phyloP scores from a whole-genome alignment of 176 grass and related monocot genomes.

The Lolium perenne region DNA sequence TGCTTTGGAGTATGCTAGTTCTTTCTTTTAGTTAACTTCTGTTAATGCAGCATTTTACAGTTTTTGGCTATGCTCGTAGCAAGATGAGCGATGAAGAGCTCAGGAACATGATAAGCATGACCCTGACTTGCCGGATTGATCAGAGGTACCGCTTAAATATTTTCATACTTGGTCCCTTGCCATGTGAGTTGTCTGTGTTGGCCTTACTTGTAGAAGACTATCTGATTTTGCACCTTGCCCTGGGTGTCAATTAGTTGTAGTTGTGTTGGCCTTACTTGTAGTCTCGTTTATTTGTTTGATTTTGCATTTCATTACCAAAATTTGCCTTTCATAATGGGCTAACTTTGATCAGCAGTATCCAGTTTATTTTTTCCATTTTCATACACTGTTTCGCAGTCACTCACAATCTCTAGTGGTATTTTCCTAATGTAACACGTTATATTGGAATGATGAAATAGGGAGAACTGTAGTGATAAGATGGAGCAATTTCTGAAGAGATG shows the following conservation, averaged over 20 bases:
- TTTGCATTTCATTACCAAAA: background rate
- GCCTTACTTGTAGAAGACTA: background rate
- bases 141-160: constrained; percentile 52
- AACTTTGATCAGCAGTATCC: background rate
- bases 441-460: constrained; percentile 49
- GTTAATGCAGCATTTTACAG: constrained; percentile 87
- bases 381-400: background rate
- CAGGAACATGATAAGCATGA: constrained; percentile 78
- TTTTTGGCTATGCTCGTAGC: constrained; percentile 91
- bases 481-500: constrained; percentile 84
- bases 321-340: background rate
- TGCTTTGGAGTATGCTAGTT: background rate
- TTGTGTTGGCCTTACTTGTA: too few species aligned
- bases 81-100: constrained; percentile 89
- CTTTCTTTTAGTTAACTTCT: constrained; percentile 38
- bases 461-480: constrained; percentile 90
- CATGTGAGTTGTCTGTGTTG: background rate
- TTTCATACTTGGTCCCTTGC: background rate
- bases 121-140: constrained; percentile 88
- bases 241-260: background rate
- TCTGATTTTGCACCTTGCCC: background rate
- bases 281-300: background rate
- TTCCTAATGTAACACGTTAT: constrained; percentile 12
- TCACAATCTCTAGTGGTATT: background rate
- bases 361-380: background rate